phyloP scores from a whole-genome alignment of 169 alveolate species.

The Cryptosporidium ryanae region DNA sequence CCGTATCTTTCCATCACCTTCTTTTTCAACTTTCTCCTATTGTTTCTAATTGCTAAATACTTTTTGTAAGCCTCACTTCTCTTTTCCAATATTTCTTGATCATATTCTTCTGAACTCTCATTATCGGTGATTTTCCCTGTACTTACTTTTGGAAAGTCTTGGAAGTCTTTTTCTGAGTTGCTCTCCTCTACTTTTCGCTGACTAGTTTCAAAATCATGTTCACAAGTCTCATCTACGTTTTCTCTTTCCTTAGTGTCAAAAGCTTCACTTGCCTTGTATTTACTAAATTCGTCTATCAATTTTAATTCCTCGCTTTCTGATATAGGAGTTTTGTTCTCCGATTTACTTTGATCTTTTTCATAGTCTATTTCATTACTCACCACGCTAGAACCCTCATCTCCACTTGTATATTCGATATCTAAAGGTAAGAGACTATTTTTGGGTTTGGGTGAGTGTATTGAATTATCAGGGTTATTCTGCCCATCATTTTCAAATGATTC shows the following conservation, averaged over 20 bases:
- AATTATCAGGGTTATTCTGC: not conserved
- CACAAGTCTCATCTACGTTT: not conserved
- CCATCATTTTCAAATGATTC: not conserved
- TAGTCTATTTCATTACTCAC: not conserved
- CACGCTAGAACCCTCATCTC: not conserved
- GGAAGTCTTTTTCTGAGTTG: not conserved
- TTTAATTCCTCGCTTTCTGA: not conserved
- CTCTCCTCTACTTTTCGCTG: not conserved
- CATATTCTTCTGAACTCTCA: not conserved
- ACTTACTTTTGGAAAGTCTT: not conserved
- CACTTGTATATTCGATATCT: conserved; percentile 48
- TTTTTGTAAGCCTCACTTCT: conserved; percentile 5
- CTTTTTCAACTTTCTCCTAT: conserved; percentile 17
- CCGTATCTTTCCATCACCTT: conserved; percentile 53
- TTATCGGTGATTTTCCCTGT: too few species aligned
- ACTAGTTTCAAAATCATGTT: not conserved
- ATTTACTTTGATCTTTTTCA: not conserved
- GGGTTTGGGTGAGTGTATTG: not conserved
- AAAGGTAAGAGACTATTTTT: not conserved
- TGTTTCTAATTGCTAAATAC: conserved; percentile 27
- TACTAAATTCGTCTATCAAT: not conserved
- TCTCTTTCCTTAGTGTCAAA: not conserved
- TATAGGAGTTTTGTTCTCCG: not conserved
- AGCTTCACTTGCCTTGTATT: not conserved
- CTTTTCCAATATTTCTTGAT: not conserved